Percentiles rank a stretch among this genome's conserved stretches.
Evolutionary conservation across 2,329 filamentous ascomycete species (phyloP).

Genomic region (Colletotrichum kahawae): DNA sequence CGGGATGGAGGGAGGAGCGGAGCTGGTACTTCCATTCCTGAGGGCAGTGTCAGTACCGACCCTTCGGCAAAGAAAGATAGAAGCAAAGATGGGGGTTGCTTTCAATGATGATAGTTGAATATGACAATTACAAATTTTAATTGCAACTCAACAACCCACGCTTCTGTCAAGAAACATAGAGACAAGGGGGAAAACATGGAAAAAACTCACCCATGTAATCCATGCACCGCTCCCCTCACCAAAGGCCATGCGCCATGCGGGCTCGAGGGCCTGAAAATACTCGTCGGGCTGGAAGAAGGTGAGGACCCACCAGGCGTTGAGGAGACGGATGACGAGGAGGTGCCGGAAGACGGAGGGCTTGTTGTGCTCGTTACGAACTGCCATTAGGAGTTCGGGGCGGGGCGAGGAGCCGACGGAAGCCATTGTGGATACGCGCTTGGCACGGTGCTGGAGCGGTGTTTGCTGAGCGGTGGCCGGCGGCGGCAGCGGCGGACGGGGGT

Average conservation of each 20-base stretch:
- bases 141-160: neutral
- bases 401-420: slow-evolving; percentile 25
- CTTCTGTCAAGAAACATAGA: neutral
- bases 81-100: neutral
- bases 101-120: neutral
- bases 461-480: neutral
- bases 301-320: slow-evolving; percentile 78
- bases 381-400: slow-evolving; percentile 25
- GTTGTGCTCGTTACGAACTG: slow-evolving; percentile 28
- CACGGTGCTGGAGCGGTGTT: neutral
- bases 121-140: neutral
- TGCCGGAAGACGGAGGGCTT: slow-evolving; percentile 30
- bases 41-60: slow-evolving; percentile 13
- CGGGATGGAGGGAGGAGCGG: slow-evolving; percentile 90
- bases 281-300: slow-evolving; percentile 99
- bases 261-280: slow-evolving; percentile 94
- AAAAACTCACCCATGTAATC: slow-evolving; percentile 85
- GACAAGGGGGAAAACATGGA: neutral
- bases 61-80: neutral
- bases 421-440: slow-evolving; percentile 18
- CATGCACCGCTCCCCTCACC: slow-evolving; percentile 79
- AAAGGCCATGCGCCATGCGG: slow-evolving; percentile 90
- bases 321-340: slow-evolving; percentile 72
- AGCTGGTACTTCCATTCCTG: slow-evolving; percentile 93
- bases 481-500: neutral